A percentile compares a stretch with the other conserved stretches of the same genome.
phyloP scores from a whole-genome alignment of 225 moss, liverwort and hornwort species.

The Bryum argenteum region DNA sequence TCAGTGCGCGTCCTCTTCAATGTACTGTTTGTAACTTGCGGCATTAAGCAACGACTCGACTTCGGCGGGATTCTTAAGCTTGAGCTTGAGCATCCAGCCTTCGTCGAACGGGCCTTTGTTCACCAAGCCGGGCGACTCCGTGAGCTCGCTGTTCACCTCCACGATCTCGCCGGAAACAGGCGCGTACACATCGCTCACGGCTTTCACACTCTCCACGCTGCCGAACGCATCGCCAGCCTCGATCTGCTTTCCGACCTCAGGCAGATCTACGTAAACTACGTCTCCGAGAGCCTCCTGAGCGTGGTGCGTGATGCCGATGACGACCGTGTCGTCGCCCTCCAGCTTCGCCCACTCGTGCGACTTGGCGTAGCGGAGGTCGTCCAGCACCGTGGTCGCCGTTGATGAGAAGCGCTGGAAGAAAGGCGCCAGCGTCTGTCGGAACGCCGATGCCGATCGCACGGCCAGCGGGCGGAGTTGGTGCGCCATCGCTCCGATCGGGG shows the following conservation, averaged over 20 bases:
- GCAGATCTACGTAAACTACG: constrained; percentile 74
- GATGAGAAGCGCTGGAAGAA: constrained; percentile 25
- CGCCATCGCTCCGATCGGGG: constrained; percentile 37
- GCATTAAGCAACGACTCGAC: constrained; percentile 57
- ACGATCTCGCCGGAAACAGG: constrained; percentile 72
- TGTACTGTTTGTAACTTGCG: constrained; percentile 60
- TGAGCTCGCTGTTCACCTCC: constrained; percentile 63
- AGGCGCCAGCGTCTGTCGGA: constrained; percentile 23
- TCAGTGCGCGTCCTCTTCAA: constrained; percentile 49
- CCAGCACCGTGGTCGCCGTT: constrained; percentile 15
- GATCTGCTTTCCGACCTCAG: constrained; percentile 51
- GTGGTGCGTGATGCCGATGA: constrained; percentile 49
- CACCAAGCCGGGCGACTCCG: constrained; percentile 53
- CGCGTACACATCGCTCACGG: constrained; percentile 78
- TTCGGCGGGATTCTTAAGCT: constrained; percentile 58
- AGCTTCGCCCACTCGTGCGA: constrained; percentile 56
- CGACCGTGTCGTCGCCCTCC: constrained; percentile 34
- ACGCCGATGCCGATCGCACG: constrained; percentile 20
- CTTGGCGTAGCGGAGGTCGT: constrained; percentile 42
- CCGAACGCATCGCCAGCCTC: constrained; percentile 54
- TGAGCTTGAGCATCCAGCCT: constrained; percentile 83
- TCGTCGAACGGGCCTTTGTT: constrained; percentile 62
- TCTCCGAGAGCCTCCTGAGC: constrained; percentile 69
- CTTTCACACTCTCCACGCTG: constrained; percentile 90
- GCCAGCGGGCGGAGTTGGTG: constrained; percentile 16